Evolutionary conservation across 768 basidiomycete species (phyloP).

Genomic region (Sarcomyxa edulis): DNA sequence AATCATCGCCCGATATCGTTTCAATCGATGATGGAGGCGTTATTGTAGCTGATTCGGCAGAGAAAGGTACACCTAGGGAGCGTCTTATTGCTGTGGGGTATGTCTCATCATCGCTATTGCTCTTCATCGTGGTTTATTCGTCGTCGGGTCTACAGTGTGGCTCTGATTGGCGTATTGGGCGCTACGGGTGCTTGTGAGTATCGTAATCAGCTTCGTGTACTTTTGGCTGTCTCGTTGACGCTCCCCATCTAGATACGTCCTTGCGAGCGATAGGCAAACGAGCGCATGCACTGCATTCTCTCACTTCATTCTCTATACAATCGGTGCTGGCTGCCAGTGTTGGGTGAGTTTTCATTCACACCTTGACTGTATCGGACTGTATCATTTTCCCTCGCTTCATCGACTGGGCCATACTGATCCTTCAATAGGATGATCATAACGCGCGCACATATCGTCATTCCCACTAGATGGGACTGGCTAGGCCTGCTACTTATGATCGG

Average conservation of each 20-base stretch:
- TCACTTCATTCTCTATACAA: constrained; percentile 60
- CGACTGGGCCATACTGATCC: background rate
- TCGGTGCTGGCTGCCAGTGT: constrained; percentile 37
- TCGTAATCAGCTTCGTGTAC: background rate
- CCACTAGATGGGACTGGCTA: constrained; percentile 39
- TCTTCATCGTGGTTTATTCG: constrained; percentile 3
- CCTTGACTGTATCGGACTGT: background rate
- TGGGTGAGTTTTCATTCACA: constrained; percentile 20
- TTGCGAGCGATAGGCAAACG: constrained; percentile 68
- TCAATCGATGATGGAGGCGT: constrained; percentile 13
- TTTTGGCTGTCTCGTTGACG: background rate
- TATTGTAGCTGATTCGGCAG: constrained; percentile 20
- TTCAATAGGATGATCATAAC: constrained; percentile 36
- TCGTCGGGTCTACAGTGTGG: constrained; percentile 39
- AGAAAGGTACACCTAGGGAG: constrained; percentile 25
- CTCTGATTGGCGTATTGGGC: constrained; percentile 62
- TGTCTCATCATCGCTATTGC: constrained; percentile 7
- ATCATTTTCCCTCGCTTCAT: background rate
- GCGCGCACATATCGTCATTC: constrained; percentile 38
- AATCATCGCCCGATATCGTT: no score
- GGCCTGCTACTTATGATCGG: constrained; percentile 44
- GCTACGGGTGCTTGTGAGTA: constrained; percentile 64
- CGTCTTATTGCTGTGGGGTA: constrained; percentile 60
- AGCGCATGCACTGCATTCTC: constrained; percentile 69
- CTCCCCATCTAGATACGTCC: constrained; percentile 24